phyloP scores from a whole-genome alignment of 495 filamentous ascomycete species.

The Podospora pseudocomata region DNA sequence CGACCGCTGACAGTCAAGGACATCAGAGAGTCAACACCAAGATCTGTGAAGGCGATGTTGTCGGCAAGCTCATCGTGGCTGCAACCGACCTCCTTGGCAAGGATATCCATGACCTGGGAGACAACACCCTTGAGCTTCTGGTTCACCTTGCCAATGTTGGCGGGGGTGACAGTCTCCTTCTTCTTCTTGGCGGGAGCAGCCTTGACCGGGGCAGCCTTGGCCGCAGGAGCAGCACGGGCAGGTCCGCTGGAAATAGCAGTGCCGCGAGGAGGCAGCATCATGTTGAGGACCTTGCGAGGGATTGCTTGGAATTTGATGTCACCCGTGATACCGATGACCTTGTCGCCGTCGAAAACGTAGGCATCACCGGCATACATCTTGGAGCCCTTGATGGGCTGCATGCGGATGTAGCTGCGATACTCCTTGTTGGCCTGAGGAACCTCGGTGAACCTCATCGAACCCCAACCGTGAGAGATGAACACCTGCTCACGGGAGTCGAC shows the following conservation, averaged over 20 bases:
- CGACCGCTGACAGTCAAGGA: slow-evolving; percentile 51
- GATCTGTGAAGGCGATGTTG: slow-evolving; percentile 51
- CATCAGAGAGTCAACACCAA: slow-evolving; percentile 62
- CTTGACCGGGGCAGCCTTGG: slow-evolving; percentile 43
- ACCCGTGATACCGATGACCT: slow-evolving; percentile 51
- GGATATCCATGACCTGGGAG: slow-evolving; percentile 54
- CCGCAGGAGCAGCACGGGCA: slow-evolving; percentile 32
- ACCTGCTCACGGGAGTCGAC: slow-evolving; percentile 66
- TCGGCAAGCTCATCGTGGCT: slow-evolving; percentile 57
- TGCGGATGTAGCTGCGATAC: slow-evolving; percentile 69
- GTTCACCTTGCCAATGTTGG: slow-evolving; percentile 43
- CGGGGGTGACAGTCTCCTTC: slow-evolving; percentile 41
- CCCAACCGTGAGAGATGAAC: slow-evolving; percentile 79
- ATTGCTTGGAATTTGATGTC: slow-evolving; percentile 63
- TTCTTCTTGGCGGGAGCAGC: slow-evolving; percentile 37
- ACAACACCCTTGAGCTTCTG: slow-evolving; percentile 40
- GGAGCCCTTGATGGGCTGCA: slow-evolving; percentile 53
- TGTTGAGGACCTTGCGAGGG: slow-evolving; percentile 63
- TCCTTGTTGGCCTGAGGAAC: slow-evolving; percentile 59
- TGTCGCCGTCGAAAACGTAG: slow-evolving; percentile 63
- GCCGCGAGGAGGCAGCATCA: slow-evolving; percentile 58
- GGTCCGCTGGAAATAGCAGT: slow-evolving; percentile 33
- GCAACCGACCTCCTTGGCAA: slow-evolving; percentile 65
- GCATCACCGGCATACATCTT: slow-evolving; percentile 57
- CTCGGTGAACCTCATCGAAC: slow-evolving; percentile 66